phyloP scores from a whole-genome alignment of 495 filamentous ascomycete species.

The Talaromyces trachyspermus region DNA sequence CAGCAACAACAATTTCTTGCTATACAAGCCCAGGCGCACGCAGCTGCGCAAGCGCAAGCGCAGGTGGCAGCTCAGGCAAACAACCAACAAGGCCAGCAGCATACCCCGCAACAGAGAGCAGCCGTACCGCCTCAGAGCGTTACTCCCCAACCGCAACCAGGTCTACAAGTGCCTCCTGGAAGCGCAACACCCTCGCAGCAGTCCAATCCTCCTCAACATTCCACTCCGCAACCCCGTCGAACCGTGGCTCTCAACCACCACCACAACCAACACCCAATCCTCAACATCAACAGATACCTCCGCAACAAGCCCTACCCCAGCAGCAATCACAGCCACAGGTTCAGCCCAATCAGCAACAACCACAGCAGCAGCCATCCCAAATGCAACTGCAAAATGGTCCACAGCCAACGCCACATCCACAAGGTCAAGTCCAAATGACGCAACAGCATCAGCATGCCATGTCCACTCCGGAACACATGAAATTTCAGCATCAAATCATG shows the following conservation, averaged over 20 bases:
- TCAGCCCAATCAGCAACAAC: slow-evolving; percentile 25
- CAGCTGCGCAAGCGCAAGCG: slow-evolving; percentile 24
- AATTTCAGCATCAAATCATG: slow-evolving; percentile 28
- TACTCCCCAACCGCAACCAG: slow-evolving; percentile 52
- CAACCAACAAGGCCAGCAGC: slow-evolving; percentile 37
- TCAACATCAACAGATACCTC: slow-evolving; percentile 38
- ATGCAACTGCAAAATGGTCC: slow-evolving; percentile 24
- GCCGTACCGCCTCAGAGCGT: slow-evolving; percentile 37
- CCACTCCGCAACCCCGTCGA: slow-evolving; percentile 36
- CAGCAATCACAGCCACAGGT: slow-evolving; percentile 24
- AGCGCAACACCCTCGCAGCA: slow-evolving; percentile 39
- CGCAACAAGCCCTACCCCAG: slow-evolving; percentile 30
- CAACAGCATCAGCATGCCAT: slow-evolving; percentile 34
- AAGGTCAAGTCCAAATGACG: slow-evolving; percentile 27
- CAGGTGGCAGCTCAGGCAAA: slow-evolving; percentile 29
- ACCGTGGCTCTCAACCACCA: slow-evolving; percentile 34
- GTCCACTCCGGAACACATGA: slow-evolving; percentile 36
- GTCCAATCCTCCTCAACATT: slow-evolving; percentile 32
- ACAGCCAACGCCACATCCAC: slow-evolving; percentile 19
- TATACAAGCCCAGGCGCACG: slow-evolving; percentile 32
- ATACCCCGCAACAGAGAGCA: slow-evolving; percentile 39
- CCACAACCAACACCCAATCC: slow-evolving; percentile 40
- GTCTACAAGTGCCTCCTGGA: slow-evolving; percentile 30
- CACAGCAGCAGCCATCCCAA: slow-evolving; percentile 29
- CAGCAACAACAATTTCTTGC: slow-evolving; percentile 42